Evolutionary conservation across 192 early-diverging fungal genomes (phyloP).

Genomic region (Coemansia aciculifera): DNA sequence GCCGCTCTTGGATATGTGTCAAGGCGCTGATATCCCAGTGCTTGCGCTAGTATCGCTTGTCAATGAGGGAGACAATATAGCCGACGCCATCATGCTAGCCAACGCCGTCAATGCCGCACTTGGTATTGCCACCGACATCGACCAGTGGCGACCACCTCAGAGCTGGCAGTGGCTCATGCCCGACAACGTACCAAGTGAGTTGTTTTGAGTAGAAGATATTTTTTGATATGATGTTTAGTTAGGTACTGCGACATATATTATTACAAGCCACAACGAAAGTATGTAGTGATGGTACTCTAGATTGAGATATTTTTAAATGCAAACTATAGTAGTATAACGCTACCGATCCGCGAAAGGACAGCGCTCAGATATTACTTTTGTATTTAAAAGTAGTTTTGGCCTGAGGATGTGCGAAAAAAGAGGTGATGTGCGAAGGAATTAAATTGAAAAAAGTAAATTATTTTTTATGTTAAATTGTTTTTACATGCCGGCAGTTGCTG

Average conservation of each 20-base stretch:
- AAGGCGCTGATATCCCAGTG: constrained; percentile 43
- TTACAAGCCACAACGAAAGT: no score
- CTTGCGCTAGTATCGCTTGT: constrained; percentile 63
- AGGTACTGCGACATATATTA: neutral
- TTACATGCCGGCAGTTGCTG: constrained; percentile 8
- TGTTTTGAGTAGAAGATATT: constrained; percentile 5
- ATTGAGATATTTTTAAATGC: neutral
- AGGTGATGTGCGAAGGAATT: neutral
- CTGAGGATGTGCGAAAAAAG: neutral
- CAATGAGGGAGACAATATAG: constrained; percentile 74
- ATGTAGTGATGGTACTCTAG: neutral
- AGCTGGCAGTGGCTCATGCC: constrained; percentile 53
- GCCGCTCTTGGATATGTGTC: constrained; percentile 54
- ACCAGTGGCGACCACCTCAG: constrained; percentile 34
- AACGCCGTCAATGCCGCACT: constrained; percentile 50
- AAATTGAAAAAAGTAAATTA: neutral
- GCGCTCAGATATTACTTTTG: no score
- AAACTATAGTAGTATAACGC: no score
- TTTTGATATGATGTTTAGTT: neutral
- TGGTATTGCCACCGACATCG: constrained; percentile 13
- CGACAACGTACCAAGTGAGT: constrained; percentile 19
- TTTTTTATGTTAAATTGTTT: neutral
- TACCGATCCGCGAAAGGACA: no score
- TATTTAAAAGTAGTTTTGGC: neutral
- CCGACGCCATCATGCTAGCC: constrained; percentile 65